Percentiles rank a stretch among this genome's conserved stretches.
Conservation (phyloP, 331 rosid genomes). For the Ulmus americana region DNA sequence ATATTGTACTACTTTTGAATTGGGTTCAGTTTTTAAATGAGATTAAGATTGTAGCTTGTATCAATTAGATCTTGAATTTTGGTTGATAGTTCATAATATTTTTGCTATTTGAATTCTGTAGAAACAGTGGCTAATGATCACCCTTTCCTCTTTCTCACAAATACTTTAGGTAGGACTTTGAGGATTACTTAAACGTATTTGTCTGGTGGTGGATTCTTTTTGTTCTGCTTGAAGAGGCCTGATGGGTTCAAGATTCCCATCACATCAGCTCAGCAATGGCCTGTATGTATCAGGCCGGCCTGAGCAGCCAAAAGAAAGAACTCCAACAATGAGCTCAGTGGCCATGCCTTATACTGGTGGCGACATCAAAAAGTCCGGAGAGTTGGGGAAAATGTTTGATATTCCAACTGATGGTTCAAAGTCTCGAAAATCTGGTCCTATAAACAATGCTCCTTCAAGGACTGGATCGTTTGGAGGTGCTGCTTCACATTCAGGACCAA, state of each 20-base stretch:
- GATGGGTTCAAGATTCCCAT: constrained; percentile 98
- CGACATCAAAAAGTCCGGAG: constrained; percentile 90
- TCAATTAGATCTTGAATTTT: background rate
- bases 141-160: constrained; percentile 6
- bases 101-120: background rate
- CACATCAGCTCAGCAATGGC: constrained; percentile 99
- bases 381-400: constrained; percentile 93
- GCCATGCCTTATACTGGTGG: constrained; percentile 98
- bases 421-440: constrained; percentile 90
- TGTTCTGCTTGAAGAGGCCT: constrained; percentile 27
- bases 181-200: constrained; percentile 13
- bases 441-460: constrained; percentile 72
- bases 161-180: constrained; percentile 41
- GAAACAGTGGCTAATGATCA: background rate
- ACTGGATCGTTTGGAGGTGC: constrained; percentile 93
- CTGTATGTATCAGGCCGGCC: constrained; percentile 99
- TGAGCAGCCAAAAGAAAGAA: constrained; percentile 90
- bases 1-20: background rate
- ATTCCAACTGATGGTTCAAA: constrained; percentile 85
- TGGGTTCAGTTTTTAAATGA: background rate
- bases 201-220: constrained; percentile 24
- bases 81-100: constrained; percentile 1
- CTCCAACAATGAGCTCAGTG: constrained; percentile 87
- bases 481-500: constrained; percentile 88
- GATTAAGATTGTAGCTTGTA: too few relatives aligned